Percentiles rank a stretch among this genome's conserved stretches.
Conservation (phyloP, 2,329 filamentous ascomycete genomes). For the Emericellopsis atlantica region DNA sequence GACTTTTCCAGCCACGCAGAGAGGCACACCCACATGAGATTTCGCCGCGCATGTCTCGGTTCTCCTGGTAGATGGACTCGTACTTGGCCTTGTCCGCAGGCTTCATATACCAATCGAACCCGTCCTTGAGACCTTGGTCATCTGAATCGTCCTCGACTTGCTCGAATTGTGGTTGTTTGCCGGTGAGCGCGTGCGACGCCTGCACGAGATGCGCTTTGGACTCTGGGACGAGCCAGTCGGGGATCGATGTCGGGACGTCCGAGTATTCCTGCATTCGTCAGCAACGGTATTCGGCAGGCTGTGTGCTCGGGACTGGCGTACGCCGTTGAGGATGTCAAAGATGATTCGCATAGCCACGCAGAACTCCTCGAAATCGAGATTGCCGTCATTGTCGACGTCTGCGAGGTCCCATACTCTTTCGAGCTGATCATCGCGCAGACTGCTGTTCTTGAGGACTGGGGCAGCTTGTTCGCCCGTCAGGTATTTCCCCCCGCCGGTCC, state of each 20-base stretch:
- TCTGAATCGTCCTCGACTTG: slow-evolving; percentile 74
- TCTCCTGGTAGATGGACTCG: slow-evolving; percentile 92
- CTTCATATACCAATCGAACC: slow-evolving; percentile 99
- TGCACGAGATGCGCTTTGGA: slow-evolving; percentile 86
- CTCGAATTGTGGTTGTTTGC: slow-evolving; percentile 73
- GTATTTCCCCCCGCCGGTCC: slow-evolving; percentile 46
- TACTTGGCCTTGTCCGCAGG: slow-evolving; percentile 86
- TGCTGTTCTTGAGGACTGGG: slow-evolving; percentile 51
- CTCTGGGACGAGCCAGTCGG: slow-evolving; percentile 95
- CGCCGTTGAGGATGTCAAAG: slow-evolving; percentile 92
- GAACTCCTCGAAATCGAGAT: slow-evolving; percentile 98
- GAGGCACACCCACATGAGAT: slow-evolving; percentile 49
- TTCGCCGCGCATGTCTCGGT: slow-evolving; percentile 76
- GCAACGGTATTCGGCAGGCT: not conserved
- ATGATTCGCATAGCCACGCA: slow-evolving; percentile 98
- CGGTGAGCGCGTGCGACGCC: slow-evolving; percentile 66
- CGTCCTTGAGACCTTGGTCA: slow-evolving; percentile 75
- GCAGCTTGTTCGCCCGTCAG: slow-evolving; percentile 50
- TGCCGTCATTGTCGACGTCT: slow-evolving; percentile 94
- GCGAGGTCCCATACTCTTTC: slow-evolving; percentile 95
- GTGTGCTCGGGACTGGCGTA: slow-evolving; percentile 21
- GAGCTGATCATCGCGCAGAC: slow-evolving; percentile 61
- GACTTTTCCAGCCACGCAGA: not conserved
- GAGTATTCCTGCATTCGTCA: slow-evolving; percentile 55
- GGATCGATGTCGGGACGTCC: slow-evolving; percentile 75